Conservation (phyloP, 2,329 filamentous ascomycete species). For the Cytospora piceae region DNA sequence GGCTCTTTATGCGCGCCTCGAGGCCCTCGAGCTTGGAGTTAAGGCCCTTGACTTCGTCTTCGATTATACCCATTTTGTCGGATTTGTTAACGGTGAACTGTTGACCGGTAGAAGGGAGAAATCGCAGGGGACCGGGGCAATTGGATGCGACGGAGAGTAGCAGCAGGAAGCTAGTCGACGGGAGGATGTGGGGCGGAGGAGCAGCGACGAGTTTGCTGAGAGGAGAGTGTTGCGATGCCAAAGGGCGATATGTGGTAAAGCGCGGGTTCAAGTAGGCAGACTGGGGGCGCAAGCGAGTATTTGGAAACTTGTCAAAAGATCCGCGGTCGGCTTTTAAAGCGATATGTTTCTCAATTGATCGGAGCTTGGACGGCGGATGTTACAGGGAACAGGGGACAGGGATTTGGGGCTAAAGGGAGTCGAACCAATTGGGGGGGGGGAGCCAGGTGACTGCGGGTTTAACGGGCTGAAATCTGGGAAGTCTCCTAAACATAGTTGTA, state of each 20-base stretch:
- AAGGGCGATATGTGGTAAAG: not conserved
- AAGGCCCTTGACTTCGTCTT: constrained; percentile 82
- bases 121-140: constrained; percentile 12
- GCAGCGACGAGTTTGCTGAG: constrained; percentile 12
- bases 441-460: constrained; percentile 16
- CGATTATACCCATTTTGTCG: constrained; percentile 82
- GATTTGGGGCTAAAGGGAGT: not conserved
- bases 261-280: not conserved
- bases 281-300: not conserved
- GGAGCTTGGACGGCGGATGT: constrained; percentile 14
- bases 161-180: constrained; percentile 10
- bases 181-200: constrained; percentile 3
- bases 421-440: constrained; percentile 12
- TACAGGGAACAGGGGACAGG: constrained; percentile 10
- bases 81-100: constrained; percentile 3
- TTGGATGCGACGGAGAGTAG: constrained; percentile 20
- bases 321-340: constrained; percentile 24
- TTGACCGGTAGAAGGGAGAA: not conserved
- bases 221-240: constrained; percentile 17
- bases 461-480: not conserved
- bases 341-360: constrained; percentile 1
- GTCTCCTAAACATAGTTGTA: too few species aligned
- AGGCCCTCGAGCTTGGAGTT: constrained; percentile 83
- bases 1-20: constrained; percentile 81
- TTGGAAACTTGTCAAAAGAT: constrained; percentile 17